Evolutionary conservation across 495 filamentous ascomycete species (phyloP).

Genomic region (Xylaria grammica): DNA sequence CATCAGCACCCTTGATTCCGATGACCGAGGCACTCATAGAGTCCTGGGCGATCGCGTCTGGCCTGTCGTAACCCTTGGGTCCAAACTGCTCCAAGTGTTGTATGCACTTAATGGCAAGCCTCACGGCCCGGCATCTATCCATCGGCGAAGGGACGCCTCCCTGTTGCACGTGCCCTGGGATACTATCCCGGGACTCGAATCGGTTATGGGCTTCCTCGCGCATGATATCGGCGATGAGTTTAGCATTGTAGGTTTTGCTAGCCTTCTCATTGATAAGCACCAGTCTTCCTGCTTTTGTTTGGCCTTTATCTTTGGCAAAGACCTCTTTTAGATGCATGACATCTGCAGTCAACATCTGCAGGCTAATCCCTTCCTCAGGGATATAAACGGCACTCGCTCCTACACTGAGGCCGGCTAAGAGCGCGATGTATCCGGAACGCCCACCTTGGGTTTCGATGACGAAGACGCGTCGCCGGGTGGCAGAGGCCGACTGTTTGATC

Average conservation of each 20-base stretch:
- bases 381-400: slow-evolving; percentile 97
- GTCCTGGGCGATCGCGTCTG: slow-evolving; percentile 70
- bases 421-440: slow-evolving; percentile 91
- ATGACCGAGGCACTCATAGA: slow-evolving; percentile 78
- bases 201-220: slow-evolving; percentile 88
- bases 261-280: slow-evolving; percentile 95
- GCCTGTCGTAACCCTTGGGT: slow-evolving; percentile 55
- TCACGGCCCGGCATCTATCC: slow-evolving; percentile 91
- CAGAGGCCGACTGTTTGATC: slow-evolving; percentile 94
- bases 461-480: slow-evolving; percentile 90
- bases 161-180: slow-evolving; percentile 97
- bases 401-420: slow-evolving; percentile 84
- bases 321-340: slow-evolving; percentile 87
- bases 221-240: slow-evolving; percentile 94
- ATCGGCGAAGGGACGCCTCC: slow-evolving; percentile 92
- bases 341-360: slow-evolving; percentile 90
- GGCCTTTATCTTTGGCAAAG: slow-evolving; percentile 85
- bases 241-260: slow-evolving; percentile 86
- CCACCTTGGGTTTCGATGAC: slow-evolving; percentile 98
- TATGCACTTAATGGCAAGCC: slow-evolving; percentile 89
- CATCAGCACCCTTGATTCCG: slow-evolving; percentile 86
- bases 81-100: slow-evolving; percentile 84
- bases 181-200: slow-evolving; percentile 91
- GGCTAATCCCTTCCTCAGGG: slow-evolving; percentile 92
- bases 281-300: slow-evolving; percentile 88